Percentiles rank a stretch among this genome's conserved stretches.
phyloP scores from a whole-genome alignment of 2,329 filamentous ascomycete genomes.

The Neofusicoccum parvum region DNA sequence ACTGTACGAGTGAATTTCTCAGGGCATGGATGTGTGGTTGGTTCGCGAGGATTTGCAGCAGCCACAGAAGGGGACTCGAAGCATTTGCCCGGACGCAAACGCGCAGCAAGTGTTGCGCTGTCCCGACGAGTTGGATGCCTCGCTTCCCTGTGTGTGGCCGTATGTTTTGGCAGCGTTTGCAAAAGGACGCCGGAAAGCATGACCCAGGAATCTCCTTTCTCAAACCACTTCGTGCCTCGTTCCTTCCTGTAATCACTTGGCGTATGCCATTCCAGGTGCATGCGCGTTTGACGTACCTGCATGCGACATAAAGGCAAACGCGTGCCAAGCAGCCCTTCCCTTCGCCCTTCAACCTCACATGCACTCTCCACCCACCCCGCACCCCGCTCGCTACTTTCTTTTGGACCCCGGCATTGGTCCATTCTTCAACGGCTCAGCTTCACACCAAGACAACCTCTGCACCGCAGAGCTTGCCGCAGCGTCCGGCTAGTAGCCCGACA shows the following conservation, averaged over 20 bases:
- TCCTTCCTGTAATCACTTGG: neutral
- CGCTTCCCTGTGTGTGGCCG: too few relatives aligned
- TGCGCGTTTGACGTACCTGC: neutral
- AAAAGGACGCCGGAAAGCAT: neutral
- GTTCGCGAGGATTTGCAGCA: too few relatives aligned
- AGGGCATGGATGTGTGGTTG: too few relatives aligned
- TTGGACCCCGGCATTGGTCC: neutral
- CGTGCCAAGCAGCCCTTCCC: neutral
- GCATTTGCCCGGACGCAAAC: too few relatives aligned
- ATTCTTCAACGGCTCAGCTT: too few relatives aligned
- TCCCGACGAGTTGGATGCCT: too few relatives aligned
- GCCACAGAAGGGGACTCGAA: too few relatives aligned
- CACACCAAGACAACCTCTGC: too few relatives aligned
- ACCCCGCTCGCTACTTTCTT: neutral
- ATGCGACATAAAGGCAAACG: neutral
- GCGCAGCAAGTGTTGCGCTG: too few relatives aligned
- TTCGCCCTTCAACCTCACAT: neutral
- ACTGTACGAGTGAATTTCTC: neutral
- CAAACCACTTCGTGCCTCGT: neutral
- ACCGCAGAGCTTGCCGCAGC: too few relatives aligned
- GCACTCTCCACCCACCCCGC: neutral
- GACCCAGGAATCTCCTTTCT: neutral
- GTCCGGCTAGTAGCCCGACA: conserved; percentile 41
- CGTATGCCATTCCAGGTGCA: neutral
- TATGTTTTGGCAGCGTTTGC: too few relatives aligned